phyloP scores from a whole-genome alignment of 1,284 basidiomycete species.

The Microbotryum saponariae region DNA sequence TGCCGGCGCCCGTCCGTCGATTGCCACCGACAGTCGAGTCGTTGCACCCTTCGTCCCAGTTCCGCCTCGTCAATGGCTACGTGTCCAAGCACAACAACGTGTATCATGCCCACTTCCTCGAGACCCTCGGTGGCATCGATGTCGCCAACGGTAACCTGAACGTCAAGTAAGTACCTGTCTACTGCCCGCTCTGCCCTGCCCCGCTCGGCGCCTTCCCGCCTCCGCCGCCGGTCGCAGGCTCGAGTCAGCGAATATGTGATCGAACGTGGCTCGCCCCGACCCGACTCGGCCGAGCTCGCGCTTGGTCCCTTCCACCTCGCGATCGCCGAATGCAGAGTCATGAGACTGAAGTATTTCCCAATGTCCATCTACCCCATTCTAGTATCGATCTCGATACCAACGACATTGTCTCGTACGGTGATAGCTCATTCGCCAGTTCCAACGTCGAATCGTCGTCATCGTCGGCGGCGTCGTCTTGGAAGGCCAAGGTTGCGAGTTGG shows the following conservation, averaged over 20 bases:
- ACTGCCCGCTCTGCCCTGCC: neutral
- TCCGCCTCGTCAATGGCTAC: constrained; percentile 28
- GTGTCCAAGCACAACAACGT: constrained; percentile 30
- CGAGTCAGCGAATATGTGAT: neutral
- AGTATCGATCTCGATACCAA: constrained; percentile 57
- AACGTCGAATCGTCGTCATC: constrained; percentile 12
- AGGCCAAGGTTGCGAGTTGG: constrained; percentile 18
- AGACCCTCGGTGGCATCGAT: constrained; percentile 72
- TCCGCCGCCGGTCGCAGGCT: neutral
- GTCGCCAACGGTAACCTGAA: constrained; percentile 83
- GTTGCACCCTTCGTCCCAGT: constrained; percentile 26
- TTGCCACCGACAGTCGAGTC: constrained; percentile 1
- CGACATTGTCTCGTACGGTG: constrained; percentile 32
- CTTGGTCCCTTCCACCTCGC: no score
- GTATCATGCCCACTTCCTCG: constrained; percentile 41
- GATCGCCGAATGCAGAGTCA: constrained; percentile 1
- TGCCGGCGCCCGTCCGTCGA: neutral
- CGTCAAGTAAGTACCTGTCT: constrained; percentile 31
- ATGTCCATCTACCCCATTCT: neutral
- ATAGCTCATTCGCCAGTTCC: constrained; percentile 24
- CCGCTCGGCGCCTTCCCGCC: neutral
- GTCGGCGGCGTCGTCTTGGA: constrained; percentile 13
- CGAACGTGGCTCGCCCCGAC: neutral
- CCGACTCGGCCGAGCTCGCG: neutral
- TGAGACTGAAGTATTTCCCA: neutral